phyloP scores from a whole-genome alignment of 495 filamentous ascomycete genomes.

The Acidiella bohemica region DNA sequence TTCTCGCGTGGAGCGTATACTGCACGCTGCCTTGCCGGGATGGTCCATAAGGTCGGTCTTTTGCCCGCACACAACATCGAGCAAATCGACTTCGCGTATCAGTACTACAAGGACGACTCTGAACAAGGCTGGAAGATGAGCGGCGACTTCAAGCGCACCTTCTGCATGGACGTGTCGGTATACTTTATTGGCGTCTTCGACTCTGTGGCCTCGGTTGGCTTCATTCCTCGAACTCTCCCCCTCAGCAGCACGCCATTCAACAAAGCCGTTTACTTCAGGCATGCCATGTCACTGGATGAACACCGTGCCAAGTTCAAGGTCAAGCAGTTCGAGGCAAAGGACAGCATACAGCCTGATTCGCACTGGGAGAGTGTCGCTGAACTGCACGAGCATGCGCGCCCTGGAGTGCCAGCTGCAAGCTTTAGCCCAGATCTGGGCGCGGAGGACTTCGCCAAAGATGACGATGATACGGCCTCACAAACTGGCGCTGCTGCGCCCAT shows the following conservation, averaged over 20 bases:
- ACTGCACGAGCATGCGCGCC: neutral
- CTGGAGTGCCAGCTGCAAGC: neutral
- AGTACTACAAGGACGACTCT: slow-evolving; percentile 31
- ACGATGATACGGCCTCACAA: too few species aligned
- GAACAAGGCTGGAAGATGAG: slow-evolving; percentile 27
- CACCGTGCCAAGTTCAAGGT: slow-evolving; percentile 31
- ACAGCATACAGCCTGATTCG: neutral
- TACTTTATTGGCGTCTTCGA: slow-evolving; percentile 34
- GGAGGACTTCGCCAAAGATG: too few species aligned
- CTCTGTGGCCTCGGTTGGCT: slow-evolving; percentile 30
- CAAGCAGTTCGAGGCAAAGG: slow-evolving; percentile 20
- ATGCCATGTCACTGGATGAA: slow-evolving; percentile 31
- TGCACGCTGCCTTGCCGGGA: slow-evolving; percentile 27
- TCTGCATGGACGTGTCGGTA: slow-evolving; percentile 30
- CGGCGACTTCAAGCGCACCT: slow-evolving; percentile 30
- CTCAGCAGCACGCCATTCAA: slow-evolving; percentile 30
- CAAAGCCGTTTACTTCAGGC: slow-evolving; percentile 24
- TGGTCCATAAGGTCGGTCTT: slow-evolving; percentile 32
- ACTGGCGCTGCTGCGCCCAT: neutral
- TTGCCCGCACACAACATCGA: slow-evolving; percentile 26
- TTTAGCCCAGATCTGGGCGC: neutral
- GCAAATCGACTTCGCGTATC: slow-evolving; percentile 30
- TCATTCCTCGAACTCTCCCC: slow-evolving; percentile 28
- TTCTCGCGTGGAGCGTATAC: slow-evolving; percentile 32
- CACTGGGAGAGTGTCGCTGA: neutral